These are phyloP conservation scores for Xylaria sp. DNA, from an alignment of 2,329 filamentous ascomycete species.

Conservation along the genomic window DNA sequence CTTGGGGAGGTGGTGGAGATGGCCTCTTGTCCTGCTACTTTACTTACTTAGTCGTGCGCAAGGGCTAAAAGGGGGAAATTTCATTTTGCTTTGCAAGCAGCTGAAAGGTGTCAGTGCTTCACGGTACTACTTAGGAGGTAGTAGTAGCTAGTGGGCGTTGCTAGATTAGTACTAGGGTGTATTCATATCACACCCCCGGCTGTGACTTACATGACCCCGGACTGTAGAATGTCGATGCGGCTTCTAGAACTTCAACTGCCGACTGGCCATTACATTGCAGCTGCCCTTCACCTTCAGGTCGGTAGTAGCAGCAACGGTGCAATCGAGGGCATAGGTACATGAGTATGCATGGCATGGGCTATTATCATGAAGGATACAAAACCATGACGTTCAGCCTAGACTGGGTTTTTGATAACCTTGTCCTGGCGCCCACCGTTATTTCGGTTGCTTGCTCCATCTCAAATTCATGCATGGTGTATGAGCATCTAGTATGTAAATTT, in stretches of 20 bases:
- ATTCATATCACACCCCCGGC: constrained; percentile 20
- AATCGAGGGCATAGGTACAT: background rate
- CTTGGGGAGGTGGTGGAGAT: background rate
- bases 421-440: background rate
- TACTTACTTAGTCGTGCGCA: constrained; percentile 4
- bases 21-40: background rate
- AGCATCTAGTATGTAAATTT: background rate
- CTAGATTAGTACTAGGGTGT: constrained; percentile 15
- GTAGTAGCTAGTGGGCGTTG: constrained; percentile 24
- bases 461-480: constrained; percentile 22
- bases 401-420: background rate
- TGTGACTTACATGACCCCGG: constrained; percentile 24
- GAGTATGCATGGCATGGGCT: background rate
- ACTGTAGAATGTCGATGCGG: constrained; percentile 27
- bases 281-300: background rate
- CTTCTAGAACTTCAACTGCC: constrained; percentile 39
- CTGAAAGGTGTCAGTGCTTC: constrained; percentile 24
- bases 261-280: constrained; percentile 15
- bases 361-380: background rate
- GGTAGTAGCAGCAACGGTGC: background rate
- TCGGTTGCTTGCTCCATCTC: background rate
- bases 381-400: background rate
- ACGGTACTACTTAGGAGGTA: too few species aligned
- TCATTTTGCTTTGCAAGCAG: constrained; percentile 29
- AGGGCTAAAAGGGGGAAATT: constrained; percentile 35